phyloP scores from a whole-genome alignment of 2,329 filamentous ascomycete species.

The Epichloe brachyelytri region DNA sequence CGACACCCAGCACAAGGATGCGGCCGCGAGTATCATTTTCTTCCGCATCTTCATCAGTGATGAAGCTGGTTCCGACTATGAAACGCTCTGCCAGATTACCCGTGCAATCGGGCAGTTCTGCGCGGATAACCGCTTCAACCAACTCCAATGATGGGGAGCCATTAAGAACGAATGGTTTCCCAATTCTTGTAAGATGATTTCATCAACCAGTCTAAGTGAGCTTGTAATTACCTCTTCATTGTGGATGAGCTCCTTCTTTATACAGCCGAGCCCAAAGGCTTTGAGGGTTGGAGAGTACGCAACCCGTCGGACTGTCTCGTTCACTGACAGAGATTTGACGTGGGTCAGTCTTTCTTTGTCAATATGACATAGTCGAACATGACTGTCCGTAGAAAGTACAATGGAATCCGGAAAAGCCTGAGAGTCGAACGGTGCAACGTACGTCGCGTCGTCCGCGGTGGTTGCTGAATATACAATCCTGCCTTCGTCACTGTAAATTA shows the following conservation, averaged over 20 bases:
- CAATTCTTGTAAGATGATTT: constrained; percentile 71
- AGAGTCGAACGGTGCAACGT: constrained; percentile 70
- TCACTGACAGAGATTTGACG: constrained; percentile 64
- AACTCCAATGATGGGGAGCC: constrained; percentile 46
- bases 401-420: constrained; percentile 71
- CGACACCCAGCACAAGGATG: constrained; percentile 74
- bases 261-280: constrained; percentile 77
- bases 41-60: constrained; percentile 45
- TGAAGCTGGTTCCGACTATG: constrained; percentile 76
- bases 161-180: constrained; percentile 52
- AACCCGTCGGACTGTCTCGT: constrained; percentile 74
- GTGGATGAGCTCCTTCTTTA: constrained; percentile 56
- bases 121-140: constrained; percentile 71
- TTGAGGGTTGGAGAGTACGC: constrained; percentile 71
- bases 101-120: constrained; percentile 49
- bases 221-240: constrained; percentile 67
- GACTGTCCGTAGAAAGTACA: constrained; percentile 61
- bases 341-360: constrained; percentile 82
- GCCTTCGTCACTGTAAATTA: constrained; percentile 84
- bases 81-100: constrained; percentile 61
- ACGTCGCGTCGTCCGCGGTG: constrained; percentile 73
- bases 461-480: constrained; percentile 88
- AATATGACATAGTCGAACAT: constrained; percentile 68
- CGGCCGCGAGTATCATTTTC: constrained; percentile 48
- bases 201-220: constrained; percentile 81